Evolutionary conservation across 257 asterid species (phyloP).

Genomic region (Primulina eburnea): DNA sequence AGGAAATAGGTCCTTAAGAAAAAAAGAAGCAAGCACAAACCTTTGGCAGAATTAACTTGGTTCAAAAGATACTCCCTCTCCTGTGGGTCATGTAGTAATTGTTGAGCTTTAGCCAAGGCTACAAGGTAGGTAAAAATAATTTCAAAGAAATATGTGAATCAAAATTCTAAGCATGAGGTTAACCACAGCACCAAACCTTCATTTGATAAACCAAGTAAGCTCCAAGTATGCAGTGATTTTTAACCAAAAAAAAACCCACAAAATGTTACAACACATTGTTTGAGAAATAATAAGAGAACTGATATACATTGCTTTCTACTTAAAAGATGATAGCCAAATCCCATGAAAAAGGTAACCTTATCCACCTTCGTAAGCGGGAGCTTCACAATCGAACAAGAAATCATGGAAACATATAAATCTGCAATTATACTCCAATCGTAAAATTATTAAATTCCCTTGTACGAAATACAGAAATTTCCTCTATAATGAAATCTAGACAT

Average conservation of each 20-base stretch:
- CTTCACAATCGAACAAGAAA: background rate
- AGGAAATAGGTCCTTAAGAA: background rate
- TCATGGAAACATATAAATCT: background rate
- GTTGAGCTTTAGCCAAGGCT: slow-evolving; percentile 97
- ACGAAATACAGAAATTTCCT: slow-evolving; percentile 2
- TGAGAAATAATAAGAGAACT: slow-evolving; percentile 6
- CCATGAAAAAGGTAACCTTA: background rate
- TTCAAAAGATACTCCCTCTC: slow-evolving; percentile 90
- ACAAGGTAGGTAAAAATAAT: slow-evolving; percentile 28
- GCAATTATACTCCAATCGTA: background rate
- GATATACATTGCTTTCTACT: background rate
- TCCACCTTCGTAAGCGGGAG: background rate
- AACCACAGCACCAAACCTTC: background rate
- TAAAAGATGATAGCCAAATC: background rate
- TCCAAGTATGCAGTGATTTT: background rate
- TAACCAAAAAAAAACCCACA: background rate
- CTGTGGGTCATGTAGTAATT: slow-evolving; percentile 73
- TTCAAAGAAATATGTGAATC: slow-evolving; percentile 18
- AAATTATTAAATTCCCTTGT: background rate
- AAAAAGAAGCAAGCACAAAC: slow-evolving; percentile 34
- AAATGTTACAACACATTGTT: background rate
- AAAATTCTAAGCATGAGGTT: slow-evolving; percentile 4
- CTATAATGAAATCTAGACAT: background rate
- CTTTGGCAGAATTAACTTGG: slow-evolving; percentile 91
- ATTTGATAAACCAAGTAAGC: background rate